Evolutionary conservation across 306 rosid genomes (phyloP).

Genomic region (Crotalaria pallida): DNA sequence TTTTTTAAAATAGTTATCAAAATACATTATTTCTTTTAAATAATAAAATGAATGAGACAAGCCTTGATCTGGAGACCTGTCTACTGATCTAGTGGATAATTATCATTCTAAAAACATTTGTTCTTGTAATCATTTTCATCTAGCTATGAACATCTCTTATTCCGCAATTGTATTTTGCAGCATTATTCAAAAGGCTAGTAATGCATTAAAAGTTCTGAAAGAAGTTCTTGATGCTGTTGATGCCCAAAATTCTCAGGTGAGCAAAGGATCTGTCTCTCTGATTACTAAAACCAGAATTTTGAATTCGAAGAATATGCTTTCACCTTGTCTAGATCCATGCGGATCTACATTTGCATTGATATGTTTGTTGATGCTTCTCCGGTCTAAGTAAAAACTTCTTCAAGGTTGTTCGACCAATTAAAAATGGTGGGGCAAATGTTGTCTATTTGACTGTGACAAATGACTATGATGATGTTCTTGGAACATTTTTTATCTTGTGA

Average conservation of each 20-base stretch:
- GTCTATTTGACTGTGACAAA: neutral
- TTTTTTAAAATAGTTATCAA: neutral
- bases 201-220: constrained; percentile 68
- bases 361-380: neutral
- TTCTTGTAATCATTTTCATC: neutral
- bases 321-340: neutral
- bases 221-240: constrained; percentile 87
- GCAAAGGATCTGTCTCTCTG: constrained; percentile 18
- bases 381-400: constrained; percentile 4
- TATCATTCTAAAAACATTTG: neutral
- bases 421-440: constrained; percentile 8
- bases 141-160: constrained; percentile 8
- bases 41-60: constrained; percentile 2
- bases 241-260: constrained; percentile 68
- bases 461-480: neutral
- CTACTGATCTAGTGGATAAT: neutral
- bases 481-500: neutral
- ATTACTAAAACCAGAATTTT: constrained; percentile 15
- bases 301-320: constrained; percentile 1
- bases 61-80: constrained; percentile 7
- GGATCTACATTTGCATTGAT: neutral
- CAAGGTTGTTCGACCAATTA: neutral
- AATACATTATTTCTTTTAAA: neutral
- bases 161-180: constrained; percentile 42
- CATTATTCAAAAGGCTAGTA: constrained; percentile 74